These are phyloP conservation scores for Solanum appendiculatum DNA, from an alignment of 257 asterid genomes.

Conservation along the genomic window DNA sequence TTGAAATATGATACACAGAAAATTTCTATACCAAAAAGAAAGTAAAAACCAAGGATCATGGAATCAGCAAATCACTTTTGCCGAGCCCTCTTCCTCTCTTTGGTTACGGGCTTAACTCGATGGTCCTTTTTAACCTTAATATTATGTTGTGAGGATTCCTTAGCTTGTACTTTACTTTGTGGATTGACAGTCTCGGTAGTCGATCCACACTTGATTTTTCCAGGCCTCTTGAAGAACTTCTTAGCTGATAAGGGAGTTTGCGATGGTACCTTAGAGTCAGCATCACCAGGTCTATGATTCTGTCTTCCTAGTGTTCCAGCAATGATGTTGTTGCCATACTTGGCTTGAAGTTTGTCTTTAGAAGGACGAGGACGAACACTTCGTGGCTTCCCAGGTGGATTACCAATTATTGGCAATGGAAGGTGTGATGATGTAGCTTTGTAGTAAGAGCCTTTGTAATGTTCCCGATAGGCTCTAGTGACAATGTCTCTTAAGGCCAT, in stretches of 20 bases:
- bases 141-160: slow-evolving; percentile 17
- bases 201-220: slow-evolving; percentile 18
- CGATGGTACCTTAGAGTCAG: slow-evolving; percentile 13
- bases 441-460: slow-evolving; percentile 19
- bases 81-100: slow-evolving; percentile 34
- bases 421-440: slow-evolving; percentile 39
- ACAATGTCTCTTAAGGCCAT: slow-evolving; percentile 42
- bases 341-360: slow-evolving; percentile 16
- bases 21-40: background rate
- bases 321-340: background rate
- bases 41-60: background rate
- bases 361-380: slow-evolving; percentile 61
- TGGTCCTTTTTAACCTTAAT: background rate
- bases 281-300: slow-evolving; percentile 8
- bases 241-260: slow-evolving; percentile 16
- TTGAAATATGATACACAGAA: background rate
- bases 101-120: slow-evolving; percentile 18
- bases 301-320: background rate
- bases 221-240: slow-evolving; percentile 37
- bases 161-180: slow-evolving; percentile 15
- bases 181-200: background rate
- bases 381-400: slow-evolving; percentile 77
- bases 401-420: slow-evolving; percentile 22
- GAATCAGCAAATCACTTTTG: slow-evolving; percentile 16
- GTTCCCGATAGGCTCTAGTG: slow-evolving; percentile 46